Base-by-base conservation (phyloP, 495 filamentous ascomycete species). In the Trichoderma orchidacearum region DNA sequence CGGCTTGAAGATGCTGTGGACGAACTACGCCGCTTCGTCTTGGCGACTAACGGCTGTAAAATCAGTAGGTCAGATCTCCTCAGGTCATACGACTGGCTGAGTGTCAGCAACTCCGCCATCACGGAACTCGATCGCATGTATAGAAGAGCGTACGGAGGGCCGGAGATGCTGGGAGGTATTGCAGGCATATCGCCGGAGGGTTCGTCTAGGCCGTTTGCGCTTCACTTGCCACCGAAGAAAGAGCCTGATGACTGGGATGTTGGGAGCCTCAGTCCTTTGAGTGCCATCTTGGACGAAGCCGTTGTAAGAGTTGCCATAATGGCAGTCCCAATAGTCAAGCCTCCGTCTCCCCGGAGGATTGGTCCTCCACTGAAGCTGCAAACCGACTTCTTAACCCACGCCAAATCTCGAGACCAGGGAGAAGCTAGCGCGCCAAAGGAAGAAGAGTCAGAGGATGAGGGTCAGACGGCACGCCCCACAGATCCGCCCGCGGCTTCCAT, bases 31-130 rank as follows among this genome's bases (percentile, higher is more conserved):
- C 79, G 81, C 27, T 75, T 85, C 27, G 80, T 86, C 51, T 70
- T 78, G 4, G 75, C 81, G 51, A 81, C 80, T 61, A 70, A 80
- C 38, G 78, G 81, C 35, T 73, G 77, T 3, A 72, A 74, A 1
- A 73, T 86, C 29, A 78, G 69, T 59, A 80, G 80, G 59, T 75
- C 75, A 27, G 77, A 79, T 53, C 74, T 87, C 34, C 69, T 83
- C 54, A 73, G 77, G 18, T 76, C 79, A 23, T 87, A 86, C 59
- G 77, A 83, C 34, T 84, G 81, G 66, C 70, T 87, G 3, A 72
- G 77, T 30, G 70, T 84, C 9, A 71, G 69, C 35, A 72, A 81
- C 28, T 68, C 73, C 5, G 75, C 81, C 7, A 65, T 86, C 21
- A 62, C 68, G 11, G 77, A 80, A 13, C 74, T 86, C 3, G 80